These are phyloP conservation scores for Metrosideros polymorpha DNA, from an alignment of 441 rosid genomes.

Conservation along the genomic window DNA sequence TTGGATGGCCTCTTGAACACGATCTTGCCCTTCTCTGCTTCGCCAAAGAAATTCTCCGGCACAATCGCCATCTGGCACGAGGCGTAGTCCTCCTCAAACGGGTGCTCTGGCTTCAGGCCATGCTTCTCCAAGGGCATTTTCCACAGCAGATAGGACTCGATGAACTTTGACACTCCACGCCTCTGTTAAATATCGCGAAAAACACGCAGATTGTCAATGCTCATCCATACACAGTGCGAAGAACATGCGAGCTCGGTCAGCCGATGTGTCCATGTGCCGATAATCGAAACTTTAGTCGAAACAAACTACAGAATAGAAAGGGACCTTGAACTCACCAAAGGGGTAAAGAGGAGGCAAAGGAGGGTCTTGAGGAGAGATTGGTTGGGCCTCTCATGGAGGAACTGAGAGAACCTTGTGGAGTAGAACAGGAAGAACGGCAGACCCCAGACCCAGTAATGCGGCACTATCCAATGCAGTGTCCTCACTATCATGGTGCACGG, in stretches of 20 bases:
- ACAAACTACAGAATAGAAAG: background rate
- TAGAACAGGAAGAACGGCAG: conserved; percentile 79
- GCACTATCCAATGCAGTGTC: conserved; percentile 76
- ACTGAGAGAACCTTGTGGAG: conserved; percentile 77
- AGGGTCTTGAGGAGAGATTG: conserved; percentile 8
- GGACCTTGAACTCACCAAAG: background rate
- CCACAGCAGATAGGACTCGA: conserved; percentile 11
- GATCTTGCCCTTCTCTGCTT: conserved; percentile 12
- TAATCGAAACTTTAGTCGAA: background rate
- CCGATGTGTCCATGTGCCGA: too few relatives aligned
- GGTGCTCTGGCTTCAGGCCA: conserved; percentile 11
- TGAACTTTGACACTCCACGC: background rate
- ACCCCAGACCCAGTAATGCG: conserved; percentile 87
- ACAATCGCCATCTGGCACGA: conserved; percentile 13
- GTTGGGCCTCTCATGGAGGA: conserved; percentile 57
- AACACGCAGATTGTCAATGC: background rate
- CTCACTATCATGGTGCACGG: conserved; percentile 12
- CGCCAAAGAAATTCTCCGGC: conserved; percentile 7
- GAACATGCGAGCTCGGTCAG: background rate
- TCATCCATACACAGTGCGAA: background rate
- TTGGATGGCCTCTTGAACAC: conserved; percentile 7
- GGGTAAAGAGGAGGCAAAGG: conserved; percentile 2
- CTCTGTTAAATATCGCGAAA: background rate
- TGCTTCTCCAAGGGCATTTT: conserved; percentile 7
- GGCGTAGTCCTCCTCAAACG: conserved; percentile 15